phyloP scores from a whole-genome alignment of 257 asterid species.

The Nyctanthes arbortristis region DNA sequence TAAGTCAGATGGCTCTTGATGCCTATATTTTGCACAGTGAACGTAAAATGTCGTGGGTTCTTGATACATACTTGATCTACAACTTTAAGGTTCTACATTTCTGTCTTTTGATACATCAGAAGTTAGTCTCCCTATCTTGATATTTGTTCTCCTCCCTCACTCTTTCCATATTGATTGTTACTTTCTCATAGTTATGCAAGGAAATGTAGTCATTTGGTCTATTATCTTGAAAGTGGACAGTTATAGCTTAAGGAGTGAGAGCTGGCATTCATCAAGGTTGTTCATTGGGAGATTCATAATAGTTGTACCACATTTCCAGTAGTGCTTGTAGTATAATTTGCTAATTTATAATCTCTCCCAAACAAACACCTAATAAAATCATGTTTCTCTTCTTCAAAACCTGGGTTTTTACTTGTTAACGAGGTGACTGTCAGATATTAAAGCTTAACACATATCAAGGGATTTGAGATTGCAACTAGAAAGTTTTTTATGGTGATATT shows the following conservation, averaged over 20 bases:
- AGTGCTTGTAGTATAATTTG: too few species aligned
- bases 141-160: background rate
- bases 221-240: background rate
- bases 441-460: background rate
- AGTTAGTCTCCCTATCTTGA: background rate
- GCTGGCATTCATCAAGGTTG: background rate
- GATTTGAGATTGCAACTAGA: background rate
- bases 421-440: background rate
- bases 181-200: background rate
- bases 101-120: background rate
- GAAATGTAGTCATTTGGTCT: background rate
- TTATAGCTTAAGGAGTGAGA: background rate
- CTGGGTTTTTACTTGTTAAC: background rate
- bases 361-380: background rate
- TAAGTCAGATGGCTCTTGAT: background rate
- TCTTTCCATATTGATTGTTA: background rate
- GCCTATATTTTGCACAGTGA: background rate
- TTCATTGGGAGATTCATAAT: background rate
- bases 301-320: constrained; percentile 7
- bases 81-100: background rate
- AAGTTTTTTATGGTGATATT: background rate
- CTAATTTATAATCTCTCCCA: too few species aligned
- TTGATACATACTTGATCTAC: constrained; percentile 4
- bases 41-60: constrained; percentile 1
- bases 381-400: background rate